Percentiles rank a stretch among this genome's conserved stretches.
Evolutionary conservation across 345 rosid species (phyloP).

Genomic region (Moricandia moricandioides): DNA sequence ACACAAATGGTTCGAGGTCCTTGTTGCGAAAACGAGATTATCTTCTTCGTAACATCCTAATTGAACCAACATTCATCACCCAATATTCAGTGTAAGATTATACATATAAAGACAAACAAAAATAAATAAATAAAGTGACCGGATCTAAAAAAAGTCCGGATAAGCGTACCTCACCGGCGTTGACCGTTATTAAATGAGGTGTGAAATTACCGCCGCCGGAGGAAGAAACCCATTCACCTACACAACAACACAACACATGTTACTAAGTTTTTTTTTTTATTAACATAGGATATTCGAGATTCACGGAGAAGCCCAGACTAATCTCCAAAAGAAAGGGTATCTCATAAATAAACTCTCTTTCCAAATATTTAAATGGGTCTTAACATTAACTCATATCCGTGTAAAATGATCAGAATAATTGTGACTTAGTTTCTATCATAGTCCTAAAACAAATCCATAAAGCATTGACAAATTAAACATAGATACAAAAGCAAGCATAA

Average conservation of each 20-base stretch:
- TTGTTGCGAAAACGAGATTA: slow-evolving; percentile 98
- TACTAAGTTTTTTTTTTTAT: background rate
- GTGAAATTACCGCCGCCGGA: slow-evolving; percentile 90
- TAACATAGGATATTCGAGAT: no score
- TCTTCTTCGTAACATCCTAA: slow-evolving; percentile 93
- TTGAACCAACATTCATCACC: background rate
- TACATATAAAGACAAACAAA: background rate
- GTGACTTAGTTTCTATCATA: background rate
- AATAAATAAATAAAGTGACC: background rate
- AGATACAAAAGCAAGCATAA: slow-evolving; percentile 21
- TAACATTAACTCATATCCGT: no score
- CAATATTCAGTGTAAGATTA: background rate
- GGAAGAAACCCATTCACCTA: slow-evolving; percentile 90
- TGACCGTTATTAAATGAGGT: slow-evolving; percentile 83
- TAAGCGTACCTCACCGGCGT: slow-evolving; percentile 80
- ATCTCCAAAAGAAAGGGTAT: no score
- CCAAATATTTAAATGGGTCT: no score
- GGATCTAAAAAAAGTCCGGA: background rate
- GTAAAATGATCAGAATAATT: no score
- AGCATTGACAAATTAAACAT: background rate
- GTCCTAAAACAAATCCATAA: background rate
- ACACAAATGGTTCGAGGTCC: slow-evolving; percentile 94
- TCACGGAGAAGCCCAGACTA: no score
- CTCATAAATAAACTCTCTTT: no score
- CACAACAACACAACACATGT: background rate